phyloP scores from a whole-genome alignment of 805 yeast genomes.

The Kluyveromyces nonfermentans region DNA sequence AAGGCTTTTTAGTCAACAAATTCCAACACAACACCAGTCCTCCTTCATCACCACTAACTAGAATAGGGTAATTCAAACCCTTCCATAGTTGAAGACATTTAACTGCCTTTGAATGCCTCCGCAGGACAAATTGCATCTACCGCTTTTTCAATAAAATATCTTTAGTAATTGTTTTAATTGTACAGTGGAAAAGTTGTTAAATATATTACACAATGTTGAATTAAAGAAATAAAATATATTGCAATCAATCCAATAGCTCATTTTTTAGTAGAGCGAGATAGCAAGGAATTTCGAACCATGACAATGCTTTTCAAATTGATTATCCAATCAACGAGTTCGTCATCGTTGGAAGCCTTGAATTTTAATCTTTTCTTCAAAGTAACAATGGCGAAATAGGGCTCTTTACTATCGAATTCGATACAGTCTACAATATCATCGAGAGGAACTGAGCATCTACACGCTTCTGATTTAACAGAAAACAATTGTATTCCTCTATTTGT shows the following conservation, averaged over 20 bases:
- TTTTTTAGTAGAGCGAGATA: neutral
- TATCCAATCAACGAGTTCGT: slow-evolving; percentile 19
- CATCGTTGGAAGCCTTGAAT: slow-evolving; percentile 13
- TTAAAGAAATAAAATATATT: too few relatives aligned
- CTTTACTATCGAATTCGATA: slow-evolving; percentile 13
- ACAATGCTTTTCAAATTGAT: slow-evolving; percentile 16
- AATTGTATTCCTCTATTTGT: slow-evolving; percentile 11
- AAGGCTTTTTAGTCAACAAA: slow-evolving; percentile 21
- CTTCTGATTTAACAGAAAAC: slow-evolving; percentile 12
- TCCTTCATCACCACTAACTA: slow-evolving; percentile 21
- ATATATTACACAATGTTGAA: too few relatives aligned
- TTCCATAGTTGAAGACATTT: slow-evolving; percentile 8
- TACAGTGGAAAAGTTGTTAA: neutral
- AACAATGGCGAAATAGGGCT: slow-evolving; percentile 13
- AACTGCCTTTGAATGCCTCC: slow-evolving; percentile 15
- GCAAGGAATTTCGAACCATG: slow-evolving; percentile 9
- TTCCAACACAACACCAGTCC: slow-evolving; percentile 24
- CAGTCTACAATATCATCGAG: slow-evolving; percentile 14
- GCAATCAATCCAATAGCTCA: too few relatives aligned
- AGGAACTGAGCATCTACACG: slow-evolving; percentile 7
- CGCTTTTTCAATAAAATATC: neutral
- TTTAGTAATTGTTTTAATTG: too few relatives aligned
- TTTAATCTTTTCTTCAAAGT: slow-evolving; percentile 13
- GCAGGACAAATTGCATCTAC: slow-evolving; percentile 4
- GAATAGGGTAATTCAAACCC: slow-evolving; percentile 6